Evolutionary conservation across 495 filamentous ascomycete genomes (phyloP), one percentile per base, ranked within the genome.

Genomic region (Annulohypoxylon stygium): DNA sequence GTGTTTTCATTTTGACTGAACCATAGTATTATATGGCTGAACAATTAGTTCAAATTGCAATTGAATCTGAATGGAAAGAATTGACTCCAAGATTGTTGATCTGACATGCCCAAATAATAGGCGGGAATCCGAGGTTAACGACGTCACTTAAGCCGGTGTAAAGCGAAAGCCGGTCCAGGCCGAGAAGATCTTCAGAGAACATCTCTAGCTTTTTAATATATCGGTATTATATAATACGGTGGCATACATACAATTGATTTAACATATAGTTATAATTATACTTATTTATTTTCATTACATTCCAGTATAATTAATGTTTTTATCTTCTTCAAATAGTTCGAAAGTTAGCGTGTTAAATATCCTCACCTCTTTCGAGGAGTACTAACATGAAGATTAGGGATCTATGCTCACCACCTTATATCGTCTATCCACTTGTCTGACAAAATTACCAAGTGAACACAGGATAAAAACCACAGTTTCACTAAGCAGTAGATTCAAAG

Each of bases 81-180:
- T 64, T 59, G 55, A 57, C 25, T 30, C 20, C 33, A 37, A 30
- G 1, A 43, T 62, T 37, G 14, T 43, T 39, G 59, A 26, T 61
- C 60, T 64, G 64, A 75, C 62, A 65, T 63, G 65, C 41, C 25
- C 50, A 47, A 53, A 41, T 57, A 51, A 36, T 69, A 57, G 62
- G 65, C 62, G 73, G 73, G 37, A 76, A 61, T 70, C 69, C 72
- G 69, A 76, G 70, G 74, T 30, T 74, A 67, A 71, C 69, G 72
- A 77, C 65, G 65, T 73, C 75, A 74, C 65, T 74, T 78, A 78
- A 77, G 77, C 77, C 77, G 77, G 54, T 12, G 61, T 70, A 78
- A 78, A 78, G 75, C 77, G 77, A 76, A 65, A 14, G 36, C 53
- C 53, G 25, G 57, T 34, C 53, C 43, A 71, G 54, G 57, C 45